Percentiles rank a stretch among this genome's conserved stretches.
Evolutionary conservation across 352 stramenopile species (phyloP).

Genomic region (Pythium aristosporum): DNA sequence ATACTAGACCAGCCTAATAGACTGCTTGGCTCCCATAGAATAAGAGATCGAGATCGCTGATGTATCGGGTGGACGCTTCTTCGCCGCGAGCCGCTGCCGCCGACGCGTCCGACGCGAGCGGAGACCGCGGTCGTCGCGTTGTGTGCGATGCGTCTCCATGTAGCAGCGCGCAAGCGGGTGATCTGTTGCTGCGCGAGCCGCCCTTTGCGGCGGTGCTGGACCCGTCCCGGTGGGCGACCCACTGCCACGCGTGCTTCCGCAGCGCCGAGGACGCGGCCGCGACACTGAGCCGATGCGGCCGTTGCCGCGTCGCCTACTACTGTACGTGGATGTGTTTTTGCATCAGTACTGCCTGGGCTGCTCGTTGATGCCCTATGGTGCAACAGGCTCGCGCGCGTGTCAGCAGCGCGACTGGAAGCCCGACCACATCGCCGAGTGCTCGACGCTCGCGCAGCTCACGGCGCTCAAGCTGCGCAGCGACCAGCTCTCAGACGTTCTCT

Average conservation of each 20-base stretch:
- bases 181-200: constrained; percentile 34
- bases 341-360: too few relatives aligned
- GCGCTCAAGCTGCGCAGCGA: constrained; percentile 34
- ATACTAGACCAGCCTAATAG: constrained; percentile 6
- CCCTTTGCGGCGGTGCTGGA: constrained; percentile 45
- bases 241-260: constrained; percentile 68
- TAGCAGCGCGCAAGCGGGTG: constrained; percentile 24
- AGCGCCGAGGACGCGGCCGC: neutral
- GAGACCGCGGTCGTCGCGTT: constrained; percentile 40
- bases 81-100: neutral
- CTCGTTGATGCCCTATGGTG: neutral
- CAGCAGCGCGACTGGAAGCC: constrained; percentile 62
- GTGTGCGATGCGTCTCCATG: constrained; percentile 17
- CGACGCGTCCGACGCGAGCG: constrained; percentile 3
- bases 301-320: constrained; percentile 58
- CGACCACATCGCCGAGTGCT: constrained; percentile 67
- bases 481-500: constrained; percentile 52
- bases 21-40: neutral
- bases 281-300: constrained; percentile 54
- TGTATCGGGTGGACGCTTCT: constrained; percentile 5
- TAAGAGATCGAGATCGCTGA: neutral
- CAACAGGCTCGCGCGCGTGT: constrained; percentile 53
- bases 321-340: constrained; percentile 35
- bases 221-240: constrained; percentile 50
- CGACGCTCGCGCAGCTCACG: constrained; percentile 39